These are phyloP conservation scores for Haplographium delicatum DNA, from an alignment of 495 filamentous ascomycete genomes.

Conservation along the genomic window DNA sequence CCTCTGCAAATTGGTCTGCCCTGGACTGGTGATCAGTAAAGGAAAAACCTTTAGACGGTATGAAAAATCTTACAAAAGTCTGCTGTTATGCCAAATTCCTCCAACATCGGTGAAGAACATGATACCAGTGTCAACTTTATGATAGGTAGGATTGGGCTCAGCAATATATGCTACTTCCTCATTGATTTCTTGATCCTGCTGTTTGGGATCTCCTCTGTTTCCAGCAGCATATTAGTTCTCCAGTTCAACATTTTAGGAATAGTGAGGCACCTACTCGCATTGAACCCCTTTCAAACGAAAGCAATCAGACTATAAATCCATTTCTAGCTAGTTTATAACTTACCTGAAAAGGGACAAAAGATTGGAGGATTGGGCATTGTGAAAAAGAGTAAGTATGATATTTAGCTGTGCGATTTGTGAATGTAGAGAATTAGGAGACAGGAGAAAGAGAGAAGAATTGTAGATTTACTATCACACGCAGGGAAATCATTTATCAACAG, in stretches of 20 bases:
- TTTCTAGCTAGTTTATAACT: neutral
- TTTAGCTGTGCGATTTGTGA: neutral
- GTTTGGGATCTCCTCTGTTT: neutral
- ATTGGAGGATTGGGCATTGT: neutral
- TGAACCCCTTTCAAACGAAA: neutral
- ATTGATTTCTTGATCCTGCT: neutral
- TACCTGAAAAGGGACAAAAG: neutral
- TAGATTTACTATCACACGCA: too few relatives aligned
- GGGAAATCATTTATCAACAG: neutral
- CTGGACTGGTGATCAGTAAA: slow-evolving; percentile 48
- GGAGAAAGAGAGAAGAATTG: too few relatives aligned
- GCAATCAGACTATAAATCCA: neutral
- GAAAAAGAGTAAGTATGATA: too few relatives aligned
- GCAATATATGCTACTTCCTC: neutral
- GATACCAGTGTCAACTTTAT: slow-evolving; percentile 38
- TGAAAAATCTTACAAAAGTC: slow-evolving; percentile 2
- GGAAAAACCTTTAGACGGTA: neutral
- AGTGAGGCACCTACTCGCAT: neutral
- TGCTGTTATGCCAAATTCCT: slow-evolving; percentile 66
- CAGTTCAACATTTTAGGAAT: too few relatives aligned
- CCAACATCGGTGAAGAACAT: slow-evolving; percentile 58
- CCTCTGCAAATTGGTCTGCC: slow-evolving; percentile 72
- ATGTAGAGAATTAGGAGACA: neutral
- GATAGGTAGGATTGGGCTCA: neutral
- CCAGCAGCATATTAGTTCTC: too few relatives aligned